These are phyloP conservation scores for Lecanicillium sp. DNA, from an alignment of 2,329 filamentous ascomycete genomes.

Conservation along the genomic window DNA sequence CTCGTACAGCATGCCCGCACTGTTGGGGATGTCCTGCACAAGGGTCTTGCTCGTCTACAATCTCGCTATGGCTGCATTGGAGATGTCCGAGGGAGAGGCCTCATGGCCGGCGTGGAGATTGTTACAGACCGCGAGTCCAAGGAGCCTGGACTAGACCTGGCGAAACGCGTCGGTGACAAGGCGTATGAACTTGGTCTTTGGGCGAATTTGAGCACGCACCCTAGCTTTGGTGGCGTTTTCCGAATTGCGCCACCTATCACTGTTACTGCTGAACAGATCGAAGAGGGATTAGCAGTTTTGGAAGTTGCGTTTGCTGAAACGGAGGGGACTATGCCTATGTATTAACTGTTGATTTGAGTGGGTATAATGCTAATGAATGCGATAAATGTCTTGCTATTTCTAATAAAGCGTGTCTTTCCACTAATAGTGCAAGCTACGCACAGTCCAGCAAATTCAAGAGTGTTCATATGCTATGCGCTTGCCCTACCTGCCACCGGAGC, in stretches of 20 bases:
- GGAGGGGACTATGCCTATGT: constrained; percentile 21
- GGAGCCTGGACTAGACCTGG: constrained; percentile 36
- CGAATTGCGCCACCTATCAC: constrained; percentile 53
- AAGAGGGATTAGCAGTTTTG: constrained; percentile 44
- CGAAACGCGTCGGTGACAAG: constrained; percentile 34
- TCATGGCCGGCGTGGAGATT: constrained; percentile 52
- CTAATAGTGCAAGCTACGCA: too few species aligned
- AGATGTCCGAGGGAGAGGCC: constrained; percentile 49
- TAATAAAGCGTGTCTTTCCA: too few species aligned
- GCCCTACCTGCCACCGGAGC: constrained; percentile 29
- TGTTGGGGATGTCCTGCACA: constrained; percentile 37
- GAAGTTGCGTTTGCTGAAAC: constrained; percentile 42
- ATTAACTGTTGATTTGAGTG: constrained; percentile 9
- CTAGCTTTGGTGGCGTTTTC: constrained; percentile 48
- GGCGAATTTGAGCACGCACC: constrained; percentile 46
- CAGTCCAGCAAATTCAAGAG: too few species aligned
- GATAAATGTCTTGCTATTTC: too few species aligned
- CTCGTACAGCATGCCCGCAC: constrained; percentile 36
- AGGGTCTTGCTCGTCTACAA: constrained; percentile 36
- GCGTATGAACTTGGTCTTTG: constrained; percentile 46
- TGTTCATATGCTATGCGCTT: neutral
- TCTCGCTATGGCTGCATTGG: constrained; percentile 52
- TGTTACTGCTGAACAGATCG: constrained; percentile 39
- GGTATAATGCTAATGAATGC: neutral
- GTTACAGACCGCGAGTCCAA: constrained; percentile 41